Conservation (phyloP, 2,329 filamentous ascomycete genomes). For the Botrytis deweyae region DNA sequence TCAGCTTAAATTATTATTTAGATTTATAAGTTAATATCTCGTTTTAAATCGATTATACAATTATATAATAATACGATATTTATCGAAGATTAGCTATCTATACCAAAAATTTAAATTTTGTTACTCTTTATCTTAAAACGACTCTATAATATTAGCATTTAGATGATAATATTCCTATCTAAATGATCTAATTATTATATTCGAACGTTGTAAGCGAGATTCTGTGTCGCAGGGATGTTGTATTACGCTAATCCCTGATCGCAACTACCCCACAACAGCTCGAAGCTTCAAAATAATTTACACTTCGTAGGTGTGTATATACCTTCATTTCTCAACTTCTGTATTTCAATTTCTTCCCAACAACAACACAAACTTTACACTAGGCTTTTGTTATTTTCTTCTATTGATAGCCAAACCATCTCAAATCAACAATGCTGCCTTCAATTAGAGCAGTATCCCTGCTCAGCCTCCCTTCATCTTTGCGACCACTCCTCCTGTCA, state of each 20-base stretch:
- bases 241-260: neutral
- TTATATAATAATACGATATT: too few relatives aligned
- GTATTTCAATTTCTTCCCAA: neutral
- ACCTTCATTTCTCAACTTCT: neutral
- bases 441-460: constrained; percentile 27
- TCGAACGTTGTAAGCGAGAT: too few relatives aligned
- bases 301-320: neutral
- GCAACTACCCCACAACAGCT: constrained; percentile 12
- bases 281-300: constrained; percentile 10
- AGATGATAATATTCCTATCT: too few relatives aligned
- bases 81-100: too few relatives aligned
- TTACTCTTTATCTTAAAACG: too few relatives aligned
- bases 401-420: neutral
- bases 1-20: too few relatives aligned
- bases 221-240: too few relatives aligned
- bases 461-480: constrained; percentile 41
- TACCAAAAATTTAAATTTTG: too few relatives aligned
- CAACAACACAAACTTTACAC: neutral
- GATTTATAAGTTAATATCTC: too few relatives aligned
- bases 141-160: too few relatives aligned
- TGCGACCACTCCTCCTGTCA: constrained; percentile 43
- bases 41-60: too few relatives aligned
- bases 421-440: constrained; percentile 24
- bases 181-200: too few relatives aligned
- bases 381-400: neutral